Evolutionary conservation across 768 basidiomycete genomes (phyloP).

Genomic region (Suillus tomentosus): DNA sequence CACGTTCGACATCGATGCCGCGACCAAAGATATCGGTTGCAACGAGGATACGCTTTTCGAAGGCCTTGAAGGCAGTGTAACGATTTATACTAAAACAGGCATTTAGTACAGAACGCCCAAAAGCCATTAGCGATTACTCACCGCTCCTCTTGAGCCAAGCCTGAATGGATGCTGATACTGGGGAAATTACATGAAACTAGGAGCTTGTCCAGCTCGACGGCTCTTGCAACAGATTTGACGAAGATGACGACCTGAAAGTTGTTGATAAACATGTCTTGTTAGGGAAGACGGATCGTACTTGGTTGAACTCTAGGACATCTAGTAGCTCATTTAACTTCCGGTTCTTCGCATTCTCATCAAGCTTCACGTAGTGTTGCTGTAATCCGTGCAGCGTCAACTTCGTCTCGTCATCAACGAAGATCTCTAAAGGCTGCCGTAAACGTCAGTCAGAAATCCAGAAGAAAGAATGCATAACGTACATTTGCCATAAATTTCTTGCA

Average conservation of each 20-base stretch:
- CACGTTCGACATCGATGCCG: conserved; percentile 99
- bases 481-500: conserved; percentile 99
- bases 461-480: conserved; percentile 50
- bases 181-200: conserved; percentile 98
- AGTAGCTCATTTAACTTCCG: conserved; percentile 95
- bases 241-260: conserved; percentile 90
- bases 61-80: conserved; percentile 98
- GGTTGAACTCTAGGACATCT: conserved; percentile 97
- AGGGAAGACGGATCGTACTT: conserved; percentile 47
- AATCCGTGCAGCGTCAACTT: conserved; percentile 97
- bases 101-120: neutral
- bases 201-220: conserved; percentile 94
- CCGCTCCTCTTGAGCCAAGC: conserved; percentile 94
- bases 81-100: conserved; percentile 71
- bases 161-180: conserved; percentile 96
- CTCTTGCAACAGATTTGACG: conserved; percentile 96
- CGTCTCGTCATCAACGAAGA: conserved; percentile 99
- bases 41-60: conserved; percentile 99
- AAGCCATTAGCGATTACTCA: conserved; percentile 40
- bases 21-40: conserved; percentile 99
- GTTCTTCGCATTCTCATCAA: conserved; percentile 95
- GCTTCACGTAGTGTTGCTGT: conserved; percentile 97
- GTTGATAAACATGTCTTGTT: neutral
- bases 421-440: conserved; percentile 83
- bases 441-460: neutral